Base-by-base conservation (phyloP, 331 rosid genomes). In the Malus hybrid region DNA sequence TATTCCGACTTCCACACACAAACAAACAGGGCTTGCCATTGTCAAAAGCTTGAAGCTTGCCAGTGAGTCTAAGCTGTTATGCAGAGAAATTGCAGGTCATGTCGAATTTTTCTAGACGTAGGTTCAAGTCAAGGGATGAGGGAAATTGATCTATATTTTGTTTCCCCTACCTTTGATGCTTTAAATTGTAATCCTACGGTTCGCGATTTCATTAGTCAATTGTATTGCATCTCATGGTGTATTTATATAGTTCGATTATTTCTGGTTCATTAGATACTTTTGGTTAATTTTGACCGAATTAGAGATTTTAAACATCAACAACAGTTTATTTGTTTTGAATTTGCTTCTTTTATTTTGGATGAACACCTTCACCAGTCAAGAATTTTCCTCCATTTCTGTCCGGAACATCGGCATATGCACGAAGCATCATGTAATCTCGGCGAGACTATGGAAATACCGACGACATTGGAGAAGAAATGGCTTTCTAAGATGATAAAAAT, bases 81-180 rank as follows among this genome's bases (percentile, higher is more conserved):
- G 98, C 44, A 82, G 90, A 78, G 98, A 95, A 65, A 82, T 88
- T 72, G 96, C 97, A 4, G 96, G 98, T 20, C 93, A 92, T 78
- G 74, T 90, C 48, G 99, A 92, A 74, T 89, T 89, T 78, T 89
- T 61, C 75, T 70, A 82, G 69, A 86, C 65, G 46, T 65, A 69
- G 72, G 73, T 77, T 48, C 71, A 52, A 42, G 81, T 34, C 18
- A 34, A 44, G 61, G 46, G 64, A 69, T 68, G 62, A 70, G 79
- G 73, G 77, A 59, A 22, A 69, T 67, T 83, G 76, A 57, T 69
- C 72, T 76, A 20, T 67, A 65, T 83, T 69, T 50, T 67, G 24
- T 73, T 19, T 34, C 1, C 34, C 56, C 56, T 61, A 61, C 12
- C 24, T 27, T 78, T 72, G 67, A 36, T 15, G 67, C 11, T 63